A percentile compares a stretch with the other conserved stretches of the same genome.
phyloP scores from a whole-genome alignment of 441 rosid species.

The Euphorbia schlechtendalii region DNA sequence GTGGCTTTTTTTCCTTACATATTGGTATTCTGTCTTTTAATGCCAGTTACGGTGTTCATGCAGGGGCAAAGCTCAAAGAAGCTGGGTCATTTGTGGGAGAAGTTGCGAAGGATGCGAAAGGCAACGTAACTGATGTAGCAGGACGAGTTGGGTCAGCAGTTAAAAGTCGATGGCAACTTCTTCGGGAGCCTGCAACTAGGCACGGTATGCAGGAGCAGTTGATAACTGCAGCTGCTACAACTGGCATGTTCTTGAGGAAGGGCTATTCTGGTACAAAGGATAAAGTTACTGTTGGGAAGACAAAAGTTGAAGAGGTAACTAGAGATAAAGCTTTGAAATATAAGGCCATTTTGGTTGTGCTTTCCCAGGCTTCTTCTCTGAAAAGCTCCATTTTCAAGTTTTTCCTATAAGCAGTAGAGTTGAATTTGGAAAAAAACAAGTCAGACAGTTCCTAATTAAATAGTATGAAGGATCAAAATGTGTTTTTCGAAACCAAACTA shows the following conservation, averaged over 20 bases:
- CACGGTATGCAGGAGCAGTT: conserved; percentile 78
- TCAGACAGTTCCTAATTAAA: too few relatives aligned
- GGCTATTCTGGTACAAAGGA: conserved; percentile 85
- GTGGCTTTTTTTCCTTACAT: background rate
- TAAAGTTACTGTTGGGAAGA: conserved; percentile 81
- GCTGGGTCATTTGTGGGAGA: conserved; percentile 80
- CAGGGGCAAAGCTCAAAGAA: conserved; percentile 78
- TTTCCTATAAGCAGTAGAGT: too few relatives aligned
- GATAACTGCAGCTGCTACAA: conserved; percentile 85
- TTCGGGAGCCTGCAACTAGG: conserved; percentile 83
- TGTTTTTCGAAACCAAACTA: too few relatives aligned
- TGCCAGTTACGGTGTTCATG: conserved; percentile 20
- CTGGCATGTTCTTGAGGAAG: conserved; percentile 70
- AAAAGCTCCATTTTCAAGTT: too few relatives aligned
- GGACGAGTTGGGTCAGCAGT: conserved; percentile 68
- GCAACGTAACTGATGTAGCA: conserved; percentile 72
- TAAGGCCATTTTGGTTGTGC: too few relatives aligned
- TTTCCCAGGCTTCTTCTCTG: too few relatives aligned
- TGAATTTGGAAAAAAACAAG: too few relatives aligned
- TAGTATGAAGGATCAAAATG: too few relatives aligned
- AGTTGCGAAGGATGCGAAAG: conserved; percentile 88
- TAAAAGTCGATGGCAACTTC: conserved; percentile 69
- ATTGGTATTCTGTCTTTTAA: background rate
- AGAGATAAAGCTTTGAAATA: conserved; percentile 5
- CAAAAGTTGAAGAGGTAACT: conserved; percentile 92